Conservation (phyloP, 768 basidiomycete genomes). For the Tylopilus balloui region DNA sequence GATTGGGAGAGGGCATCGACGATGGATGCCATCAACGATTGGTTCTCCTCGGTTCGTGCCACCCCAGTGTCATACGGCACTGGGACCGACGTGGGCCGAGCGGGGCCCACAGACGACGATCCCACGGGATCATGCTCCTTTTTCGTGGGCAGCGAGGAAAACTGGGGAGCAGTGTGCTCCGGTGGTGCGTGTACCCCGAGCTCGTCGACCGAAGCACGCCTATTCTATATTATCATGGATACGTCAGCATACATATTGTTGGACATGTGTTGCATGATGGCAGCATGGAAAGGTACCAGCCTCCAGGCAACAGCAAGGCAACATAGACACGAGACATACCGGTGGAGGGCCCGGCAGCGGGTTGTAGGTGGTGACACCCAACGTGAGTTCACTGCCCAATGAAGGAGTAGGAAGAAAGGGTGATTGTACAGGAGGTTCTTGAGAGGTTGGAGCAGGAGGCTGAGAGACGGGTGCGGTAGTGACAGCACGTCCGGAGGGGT, state of each 20-base stretch:
- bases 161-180: conserved; percentile 31
- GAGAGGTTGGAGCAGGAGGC: neutral
- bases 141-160: conserved; percentile 61
- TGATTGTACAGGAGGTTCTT: conserved; percentile 1
- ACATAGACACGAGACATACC: conserved; percentile 15
- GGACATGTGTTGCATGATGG: conserved; percentile 11
- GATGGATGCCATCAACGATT: conserved; percentile 38
- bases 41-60: conserved; percentile 19
- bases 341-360: conserved; percentile 10
- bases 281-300: conserved; percentile 8
- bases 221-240: conserved; percentile 9
- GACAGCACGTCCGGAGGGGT: conserved; percentile 26
- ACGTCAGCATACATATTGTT: conserved; percentile 12
- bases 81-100: conserved; percentile 6
- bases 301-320: conserved; percentile 20
- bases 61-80: conserved; percentile 6
- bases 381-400: conserved; percentile 28
- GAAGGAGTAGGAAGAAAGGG: conserved; percentile 33
- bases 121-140: conserved; percentile 33
- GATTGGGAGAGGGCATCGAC: conserved; percentile 34
- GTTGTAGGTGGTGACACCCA: conserved; percentile 13
- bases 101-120: conserved; percentile 10
- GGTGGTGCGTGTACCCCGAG: conserved; percentile 18
- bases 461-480: conserved; percentile 2
- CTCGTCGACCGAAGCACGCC: conserved; percentile 25